phyloP scores from a whole-genome alignment of 805 yeast species.

The Lipomyces oligophaga region DNA sequence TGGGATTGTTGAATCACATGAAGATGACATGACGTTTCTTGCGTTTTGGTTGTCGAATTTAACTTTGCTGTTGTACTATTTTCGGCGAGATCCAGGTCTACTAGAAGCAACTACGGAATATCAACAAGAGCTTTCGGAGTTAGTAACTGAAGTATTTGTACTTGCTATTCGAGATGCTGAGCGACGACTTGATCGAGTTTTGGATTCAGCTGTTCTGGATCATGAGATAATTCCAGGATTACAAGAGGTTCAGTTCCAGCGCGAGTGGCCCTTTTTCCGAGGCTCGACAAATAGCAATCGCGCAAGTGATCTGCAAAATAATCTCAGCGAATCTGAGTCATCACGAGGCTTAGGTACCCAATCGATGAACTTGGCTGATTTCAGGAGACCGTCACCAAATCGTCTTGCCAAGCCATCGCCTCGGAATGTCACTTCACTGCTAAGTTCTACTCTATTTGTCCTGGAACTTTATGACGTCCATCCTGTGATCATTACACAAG shows the following conservation, averaged over 20 bases:
- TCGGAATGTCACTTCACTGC: constrained; percentile 44
- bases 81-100: constrained; percentile 58
- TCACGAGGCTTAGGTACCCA: background rate
- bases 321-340: background rate
- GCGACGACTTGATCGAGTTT: constrained; percentile 36
- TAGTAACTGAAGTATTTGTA: constrained; percentile 37
- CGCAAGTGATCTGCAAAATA: background rate
- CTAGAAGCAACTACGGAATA: constrained; percentile 32
- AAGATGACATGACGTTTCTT: constrained; percentile 40
- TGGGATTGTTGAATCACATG: constrained; percentile 35
- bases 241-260: constrained; percentile 69
- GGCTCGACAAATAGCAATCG: constrained; percentile 37
- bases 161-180: constrained; percentile 39
- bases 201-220: constrained; percentile 47
- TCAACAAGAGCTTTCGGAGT: constrained; percentile 34
- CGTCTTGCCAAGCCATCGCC: constrained; percentile 89
- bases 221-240: constrained; percentile 82
- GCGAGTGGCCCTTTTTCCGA: constrained; percentile 62
- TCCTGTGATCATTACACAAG: constrained; percentile 70
- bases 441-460: constrained; percentile 85
- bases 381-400: constrained; percentile 75
- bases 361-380: constrained; percentile 1
- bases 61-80: constrained; percentile 71
- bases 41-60: constrained; percentile 87
- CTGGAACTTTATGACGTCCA: constrained; percentile 77